Evolutionary conservation across 164 flowering plant genomes (phyloP), one percentile per base, ranked within the genome.

Genomic region (Houttuynia cordata): DNA sequence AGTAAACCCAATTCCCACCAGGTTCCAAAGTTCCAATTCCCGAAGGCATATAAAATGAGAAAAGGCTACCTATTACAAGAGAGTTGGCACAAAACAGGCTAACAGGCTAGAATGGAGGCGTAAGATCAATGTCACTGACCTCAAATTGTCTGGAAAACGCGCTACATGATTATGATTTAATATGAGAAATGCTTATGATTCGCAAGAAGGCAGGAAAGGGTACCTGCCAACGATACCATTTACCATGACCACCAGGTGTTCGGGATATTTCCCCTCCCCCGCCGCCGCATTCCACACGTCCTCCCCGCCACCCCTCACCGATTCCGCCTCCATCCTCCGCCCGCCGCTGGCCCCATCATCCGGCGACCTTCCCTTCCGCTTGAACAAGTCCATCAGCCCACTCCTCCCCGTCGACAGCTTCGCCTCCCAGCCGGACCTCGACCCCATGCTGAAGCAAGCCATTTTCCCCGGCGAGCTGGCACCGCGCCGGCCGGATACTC

Each of bases 221-320:
- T 61, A 92, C 98, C 98, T 92, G 51, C 98, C 98, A 67, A 83
- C 62, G 24, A 92, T 69, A 22, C 98, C 98, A 75, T 92, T 82
- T 53, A 92, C 96, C 96, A 89, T 92, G 59, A 92, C 63, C 14
- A 92, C 90, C 54, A 92, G 91, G 65, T 92, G 98, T 22, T 83
- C 82, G 0, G 88, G 87, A 3, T 53, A 66, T 52, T 57, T 62
- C 24, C 70, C 65, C 50, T 67, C 66, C 12, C 63, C 71, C 13
- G 60, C 66, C 7, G 68, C 75, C 24, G 67, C 61, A 61, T 74
- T 75, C 62, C 76, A 66, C 4, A 79, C 62, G 56, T 84, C 87
- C 62, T 62, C 78, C 3, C 84, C 82, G n/a, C 83, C 80, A n/a
- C 83, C 80, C 22, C 59, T 45, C n/a, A 70, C 76, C 0, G 70